Percentiles rank a stretch among this genome's conserved stretches.
phyloP scores from a whole-genome alignment of 768 basidiomycete genomes.

The Termitomyces bulborhizus region DNA sequence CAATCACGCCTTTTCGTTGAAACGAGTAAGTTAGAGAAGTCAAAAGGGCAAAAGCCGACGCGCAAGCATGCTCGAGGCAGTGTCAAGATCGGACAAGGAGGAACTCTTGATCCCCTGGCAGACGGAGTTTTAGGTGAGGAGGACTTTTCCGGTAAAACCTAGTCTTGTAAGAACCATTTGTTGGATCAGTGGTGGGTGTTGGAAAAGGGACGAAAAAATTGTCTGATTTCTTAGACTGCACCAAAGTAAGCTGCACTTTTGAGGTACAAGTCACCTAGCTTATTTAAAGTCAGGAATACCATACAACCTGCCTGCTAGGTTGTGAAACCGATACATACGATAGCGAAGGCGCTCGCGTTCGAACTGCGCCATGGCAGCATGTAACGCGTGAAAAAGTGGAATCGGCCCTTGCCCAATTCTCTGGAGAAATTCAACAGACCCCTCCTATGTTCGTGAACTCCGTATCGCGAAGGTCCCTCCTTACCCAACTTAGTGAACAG shows the following conservation, averaged over 20 bases:
- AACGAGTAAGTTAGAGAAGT: slow-evolving; percentile 47
- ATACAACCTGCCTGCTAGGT: slow-evolving; percentile 84
- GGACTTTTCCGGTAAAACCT: neutral
- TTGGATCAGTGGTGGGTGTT: slow-evolving; percentile 71
- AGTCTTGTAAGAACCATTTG: slow-evolving; percentile 1
- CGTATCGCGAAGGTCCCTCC: neutral
- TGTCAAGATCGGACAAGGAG: slow-evolving; percentile 88
- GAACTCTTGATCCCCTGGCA: slow-evolving; percentile 94
- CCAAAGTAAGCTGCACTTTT: slow-evolving; percentile 52
- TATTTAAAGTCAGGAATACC: slow-evolving; percentile 64
- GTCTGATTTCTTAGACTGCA: slow-evolving; percentile 75
- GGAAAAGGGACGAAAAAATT: slow-evolving; percentile 89
- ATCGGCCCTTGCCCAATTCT: slow-evolving; percentile 60
- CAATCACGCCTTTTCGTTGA: slow-evolving; percentile 77
- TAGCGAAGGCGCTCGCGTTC: slow-evolving; percentile 77
- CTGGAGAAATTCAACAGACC: slow-evolving; percentile 83
- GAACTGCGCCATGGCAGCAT: slow-evolving; percentile 74
- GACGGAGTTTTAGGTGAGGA: slow-evolving; percentile 87
- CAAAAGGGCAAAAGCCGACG: slow-evolving; percentile 40
- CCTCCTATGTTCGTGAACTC: slow-evolving; percentile 75
- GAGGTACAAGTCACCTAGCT: neutral
- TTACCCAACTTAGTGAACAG: slow-evolving; percentile 32
- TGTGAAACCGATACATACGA: slow-evolving; percentile 96
- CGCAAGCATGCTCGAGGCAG: slow-evolving; percentile 38
- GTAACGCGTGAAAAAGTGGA: slow-evolving; percentile 77